Evolutionary conservation across 73 alveolate genomes (phyloP).

Genomic region (Paramecium octaurelia): DNA sequence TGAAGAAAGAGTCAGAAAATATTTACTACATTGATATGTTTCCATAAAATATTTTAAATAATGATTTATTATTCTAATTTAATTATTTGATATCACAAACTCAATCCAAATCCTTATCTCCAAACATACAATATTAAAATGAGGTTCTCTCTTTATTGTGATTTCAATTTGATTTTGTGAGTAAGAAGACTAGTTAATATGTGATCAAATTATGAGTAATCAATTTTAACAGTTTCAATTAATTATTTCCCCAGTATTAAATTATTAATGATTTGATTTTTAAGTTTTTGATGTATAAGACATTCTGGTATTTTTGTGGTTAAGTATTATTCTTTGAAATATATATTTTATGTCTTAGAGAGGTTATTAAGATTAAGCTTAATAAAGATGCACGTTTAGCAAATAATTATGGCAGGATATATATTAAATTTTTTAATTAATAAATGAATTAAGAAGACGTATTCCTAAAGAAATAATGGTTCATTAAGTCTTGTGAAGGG

Average conservation of each 20-base stretch:
- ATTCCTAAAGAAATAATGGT: conserved; percentile 57
- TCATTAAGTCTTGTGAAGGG: conserved; percentile 51
- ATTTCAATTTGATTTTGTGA: no score
- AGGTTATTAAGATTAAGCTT: background rate
- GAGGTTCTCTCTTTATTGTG: background rate
- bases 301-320: background rate
- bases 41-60: background rate
- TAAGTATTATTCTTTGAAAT: no score
- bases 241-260: background rate
- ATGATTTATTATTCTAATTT: background rate
- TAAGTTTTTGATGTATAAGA: background rate
- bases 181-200: background rate
- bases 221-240: no score
- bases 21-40: conserved; percentile 42
- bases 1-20: conserved; percentile 25
- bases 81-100: background rate
- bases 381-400: background rate
- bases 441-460: conserved; percentile 42
- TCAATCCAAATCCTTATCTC: background rate
- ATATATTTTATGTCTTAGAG: background rate
- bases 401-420: background rate
- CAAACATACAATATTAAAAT: background rate
- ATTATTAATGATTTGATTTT: background rate
- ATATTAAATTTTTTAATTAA: background rate
- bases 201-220: background rate